Evolutionary conservation across 441 rosid genomes (phyloP).

Genomic region (Pelargonium fulgidum): DNA sequence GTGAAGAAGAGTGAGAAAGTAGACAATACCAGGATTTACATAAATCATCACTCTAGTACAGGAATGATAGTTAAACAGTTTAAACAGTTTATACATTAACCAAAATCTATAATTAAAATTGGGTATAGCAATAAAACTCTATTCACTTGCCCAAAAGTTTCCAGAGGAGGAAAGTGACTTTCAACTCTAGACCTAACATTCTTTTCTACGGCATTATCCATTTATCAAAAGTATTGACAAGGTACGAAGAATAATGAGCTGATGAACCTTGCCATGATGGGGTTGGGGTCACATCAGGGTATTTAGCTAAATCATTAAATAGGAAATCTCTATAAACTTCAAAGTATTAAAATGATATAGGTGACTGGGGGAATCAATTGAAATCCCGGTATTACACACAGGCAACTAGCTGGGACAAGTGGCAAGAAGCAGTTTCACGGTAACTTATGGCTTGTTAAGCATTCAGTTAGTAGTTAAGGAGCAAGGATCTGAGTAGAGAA

Average conservation of each 20-base stretch:
- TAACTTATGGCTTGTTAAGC: too few relatives aligned
- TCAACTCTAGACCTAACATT: not conserved
- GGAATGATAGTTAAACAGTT: not conserved
- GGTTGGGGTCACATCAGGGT: too few relatives aligned
- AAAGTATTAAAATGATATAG: too few relatives aligned
- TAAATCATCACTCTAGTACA: not conserved
- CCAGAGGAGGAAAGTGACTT: not conserved
- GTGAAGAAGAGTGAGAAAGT: conserved; percentile 15
- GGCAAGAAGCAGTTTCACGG: too few relatives aligned
- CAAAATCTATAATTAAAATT: not conserved
- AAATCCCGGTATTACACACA: too few relatives aligned
- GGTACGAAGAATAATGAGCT: not conserved
- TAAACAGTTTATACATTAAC: not conserved
- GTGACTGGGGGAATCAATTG: too few relatives aligned
- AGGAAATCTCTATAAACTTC: too few relatives aligned
- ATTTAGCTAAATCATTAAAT: too few relatives aligned
- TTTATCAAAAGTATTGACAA: not conserved
- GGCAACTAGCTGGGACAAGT: too few relatives aligned
- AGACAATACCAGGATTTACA: not conserved
- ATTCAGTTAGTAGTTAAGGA: too few relatives aligned
- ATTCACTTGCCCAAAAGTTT: not conserved
- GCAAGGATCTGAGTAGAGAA: too few relatives aligned
- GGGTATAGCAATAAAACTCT: not conserved
- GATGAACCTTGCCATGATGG: too few relatives aligned
- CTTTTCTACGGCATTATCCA: not conserved